Evolutionary conservation across 2,329 filamentous ascomycete genomes (phyloP).

Genomic region (Ceratocystis papillata): DNA sequence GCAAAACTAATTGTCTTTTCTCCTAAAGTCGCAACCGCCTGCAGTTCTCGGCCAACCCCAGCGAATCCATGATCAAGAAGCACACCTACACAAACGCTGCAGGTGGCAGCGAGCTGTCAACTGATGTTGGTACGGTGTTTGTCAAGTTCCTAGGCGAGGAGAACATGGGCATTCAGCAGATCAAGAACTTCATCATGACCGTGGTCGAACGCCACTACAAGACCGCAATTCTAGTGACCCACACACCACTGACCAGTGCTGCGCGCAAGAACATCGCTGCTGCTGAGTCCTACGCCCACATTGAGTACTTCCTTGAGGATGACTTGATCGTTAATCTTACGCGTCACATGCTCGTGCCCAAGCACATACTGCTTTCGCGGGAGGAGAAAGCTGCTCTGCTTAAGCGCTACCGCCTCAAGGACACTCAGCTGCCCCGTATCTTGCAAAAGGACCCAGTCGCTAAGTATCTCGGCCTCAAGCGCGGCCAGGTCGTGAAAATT

Average conservation of each 20-base stretch:
- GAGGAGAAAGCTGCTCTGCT: constrained; percentile 83
- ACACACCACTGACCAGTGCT: constrained; percentile 69
- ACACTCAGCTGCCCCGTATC: constrained; percentile 91
- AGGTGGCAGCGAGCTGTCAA: constrained; percentile 57
- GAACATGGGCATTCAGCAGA: constrained; percentile 79
- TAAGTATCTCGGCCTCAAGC: constrained; percentile 77
- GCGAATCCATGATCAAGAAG: constrained; percentile 71
- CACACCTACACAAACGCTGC: constrained; percentile 53
- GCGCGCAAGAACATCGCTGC: constrained; percentile 78
- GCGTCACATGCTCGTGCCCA: constrained; percentile 90
- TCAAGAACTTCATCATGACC: constrained; percentile 78
- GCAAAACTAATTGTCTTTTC: not conserved
- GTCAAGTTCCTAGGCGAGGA: constrained; percentile 80
- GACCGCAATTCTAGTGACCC: constrained; percentile 82
- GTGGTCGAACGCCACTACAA: constrained; percentile 71
- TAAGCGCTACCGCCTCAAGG: constrained; percentile 86
- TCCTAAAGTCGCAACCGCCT: constrained; percentile 62
- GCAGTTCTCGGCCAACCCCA: constrained; percentile 78
- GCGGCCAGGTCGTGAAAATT: constrained; percentile 96
- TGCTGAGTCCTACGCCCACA: constrained; percentile 62
- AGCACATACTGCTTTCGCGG: constrained; percentile 77
- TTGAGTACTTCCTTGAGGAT: constrained; percentile 93
- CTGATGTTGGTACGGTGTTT: constrained; percentile 67
- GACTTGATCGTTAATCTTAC: constrained; percentile 97
- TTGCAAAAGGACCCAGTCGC: constrained; percentile 86